Base-by-base conservation (phyloP, 192 early-diverging fungal species). In the Podila horticola region DNA sequence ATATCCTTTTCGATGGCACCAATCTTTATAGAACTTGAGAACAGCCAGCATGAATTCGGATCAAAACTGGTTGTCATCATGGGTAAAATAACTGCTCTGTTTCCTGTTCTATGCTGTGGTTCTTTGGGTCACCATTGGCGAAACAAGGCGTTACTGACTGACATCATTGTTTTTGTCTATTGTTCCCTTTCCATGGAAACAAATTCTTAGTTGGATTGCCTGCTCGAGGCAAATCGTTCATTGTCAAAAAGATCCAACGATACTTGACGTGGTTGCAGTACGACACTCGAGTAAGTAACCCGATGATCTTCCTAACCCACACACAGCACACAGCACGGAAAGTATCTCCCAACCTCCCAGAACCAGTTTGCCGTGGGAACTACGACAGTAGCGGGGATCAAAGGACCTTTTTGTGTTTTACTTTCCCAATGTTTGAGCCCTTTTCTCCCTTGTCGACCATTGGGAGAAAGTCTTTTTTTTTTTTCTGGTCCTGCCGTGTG, bases 41-140 rank as follows among this genome's bases (percentile, higher is more conserved):
- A 79, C 10, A 75, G 29, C 60, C 85, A 91, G 61, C 91, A 90
- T 63, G 94, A 97, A 64, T 83, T 95, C 68, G 97, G 95, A 57
- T 94, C 92, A 64, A 97, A 97, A 84, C 84, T 97, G 24, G 91
- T 96, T 19, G 94, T 99, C n/a, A 92, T 97, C 50, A 99, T 99
- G 95, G 96, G 92, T 85, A 84, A 85, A 48, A 64, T 4, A 33
- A 29, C 31, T 52, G 62, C 22, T 59, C 52, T 22, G 13, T 20
- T 34, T 11, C 17, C n/a, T n/a, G n/a, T n/a, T n/a, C n/a, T n/a
- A n/a, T n/a, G 2, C 19, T 20, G 33, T 15, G 41, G 26, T 64
- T 69, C 33, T 24, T 72, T 45, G 15, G 41, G 4, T 17, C 13
- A 45, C 41, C 41, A 15, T 45, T 12, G 41, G 41, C 41, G 13